A percentile compares a stretch with the other conserved stretches of the same genome.
phyloP scores from a whole-genome alignment of 768 basidiomycete species.

The Daedaleopsis nitida region DNA sequence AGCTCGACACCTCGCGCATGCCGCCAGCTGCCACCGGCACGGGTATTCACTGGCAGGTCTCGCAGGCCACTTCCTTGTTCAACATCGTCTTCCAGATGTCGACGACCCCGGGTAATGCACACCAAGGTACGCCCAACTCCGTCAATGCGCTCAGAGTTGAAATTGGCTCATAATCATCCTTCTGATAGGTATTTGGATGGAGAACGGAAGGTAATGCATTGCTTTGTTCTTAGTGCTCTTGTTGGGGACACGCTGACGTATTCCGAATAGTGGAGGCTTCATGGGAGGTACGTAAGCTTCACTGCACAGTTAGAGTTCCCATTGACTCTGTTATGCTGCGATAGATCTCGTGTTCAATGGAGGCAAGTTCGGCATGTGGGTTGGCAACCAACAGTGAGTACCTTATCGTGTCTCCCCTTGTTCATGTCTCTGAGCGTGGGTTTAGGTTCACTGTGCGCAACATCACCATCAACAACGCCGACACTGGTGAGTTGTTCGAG shows the following conservation, averaged over 20 bases:
- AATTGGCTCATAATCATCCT: background rate
- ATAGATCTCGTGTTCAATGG: conserved; percentile 49
- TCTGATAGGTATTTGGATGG: conserved; percentile 63
- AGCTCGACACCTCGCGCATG: conserved; percentile 65
- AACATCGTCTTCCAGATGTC: conserved; percentile 78
- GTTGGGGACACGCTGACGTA: conserved; percentile 2
- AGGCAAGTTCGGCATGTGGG: conserved; percentile 39
- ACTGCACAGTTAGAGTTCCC: background rate
- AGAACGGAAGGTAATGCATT: conserved; percentile 53
- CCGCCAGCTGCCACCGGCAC: conserved; percentile 52
- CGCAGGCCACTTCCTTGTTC: conserved; percentile 73
- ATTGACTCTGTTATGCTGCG: background rate
- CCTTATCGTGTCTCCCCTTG: background rate
- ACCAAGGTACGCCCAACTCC: conserved; percentile 52
- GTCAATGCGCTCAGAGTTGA: background rate
- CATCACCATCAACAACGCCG: conserved; percentile 52
- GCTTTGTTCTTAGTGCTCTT: background rate
- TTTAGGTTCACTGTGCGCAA: conserved; percentile 64
- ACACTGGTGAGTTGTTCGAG: conserved; percentile 35
- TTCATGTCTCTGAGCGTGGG: background rate
- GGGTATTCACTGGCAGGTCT: conserved; percentile 83
- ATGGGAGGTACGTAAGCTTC: conserved; percentile 51
- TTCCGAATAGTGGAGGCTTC: conserved; percentile 41
- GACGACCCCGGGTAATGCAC: conserved; percentile 56
- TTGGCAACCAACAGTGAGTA: conserved; percentile 77